phyloP scores from a whole-genome alignment of 768 basidiomycete species.

The Phlebiopsis flavidoalba region DNA sequence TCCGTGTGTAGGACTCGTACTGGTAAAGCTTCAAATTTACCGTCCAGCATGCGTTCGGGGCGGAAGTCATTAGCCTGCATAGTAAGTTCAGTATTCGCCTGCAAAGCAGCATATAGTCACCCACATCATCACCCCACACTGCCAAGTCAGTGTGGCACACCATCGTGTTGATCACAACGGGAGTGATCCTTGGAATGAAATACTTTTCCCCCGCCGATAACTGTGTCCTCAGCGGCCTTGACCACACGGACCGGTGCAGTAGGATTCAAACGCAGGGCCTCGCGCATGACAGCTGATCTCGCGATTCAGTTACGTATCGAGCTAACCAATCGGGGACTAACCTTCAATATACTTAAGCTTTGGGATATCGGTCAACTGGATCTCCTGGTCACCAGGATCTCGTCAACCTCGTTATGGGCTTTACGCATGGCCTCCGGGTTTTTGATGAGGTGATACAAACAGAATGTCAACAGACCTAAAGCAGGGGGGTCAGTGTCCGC shows the following conservation, averaged over 20 bases:
- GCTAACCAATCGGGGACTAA: slow-evolving; percentile 8
- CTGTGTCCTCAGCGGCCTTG: slow-evolving; percentile 31
- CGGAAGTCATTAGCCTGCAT: slow-evolving; percentile 32
- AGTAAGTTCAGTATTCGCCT: not conserved
- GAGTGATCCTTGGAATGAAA: slow-evolving; percentile 27
- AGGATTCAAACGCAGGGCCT: slow-evolving; percentile 31
- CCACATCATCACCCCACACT: slow-evolving; percentile 48
- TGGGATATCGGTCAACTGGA: slow-evolving; percentile 34
- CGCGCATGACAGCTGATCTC: slow-evolving; percentile 32
- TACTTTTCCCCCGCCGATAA: slow-evolving; percentile 36
- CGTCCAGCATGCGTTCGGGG: slow-evolving; percentile 47
- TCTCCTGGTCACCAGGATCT: slow-evolving; percentile 33
- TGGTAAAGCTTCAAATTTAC: slow-evolving; percentile 43
- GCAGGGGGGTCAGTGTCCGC: not conserved
- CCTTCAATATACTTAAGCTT: slow-evolving; percentile 41
- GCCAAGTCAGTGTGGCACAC: slow-evolving; percentile 34
- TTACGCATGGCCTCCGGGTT: slow-evolving; percentile 38
- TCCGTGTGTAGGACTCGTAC: slow-evolving; percentile 19
- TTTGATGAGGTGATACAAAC: slow-evolving; percentile 39
- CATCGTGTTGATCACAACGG: slow-evolving; percentile 25
- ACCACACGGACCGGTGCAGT: slow-evolving; percentile 33
- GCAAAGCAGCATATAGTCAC: slow-evolving; percentile 12
- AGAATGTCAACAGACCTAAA: slow-evolving; percentile 34
- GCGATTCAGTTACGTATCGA: not conserved
- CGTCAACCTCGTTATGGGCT: slow-evolving; percentile 43